Percentiles rank a stretch among this genome's conserved stretches.
These are phyloP conservation scores for Pyrenula massariospora DNA, from an alignment of 495 filamentous ascomycete genomes.

Conservation along the genomic window DNA sequence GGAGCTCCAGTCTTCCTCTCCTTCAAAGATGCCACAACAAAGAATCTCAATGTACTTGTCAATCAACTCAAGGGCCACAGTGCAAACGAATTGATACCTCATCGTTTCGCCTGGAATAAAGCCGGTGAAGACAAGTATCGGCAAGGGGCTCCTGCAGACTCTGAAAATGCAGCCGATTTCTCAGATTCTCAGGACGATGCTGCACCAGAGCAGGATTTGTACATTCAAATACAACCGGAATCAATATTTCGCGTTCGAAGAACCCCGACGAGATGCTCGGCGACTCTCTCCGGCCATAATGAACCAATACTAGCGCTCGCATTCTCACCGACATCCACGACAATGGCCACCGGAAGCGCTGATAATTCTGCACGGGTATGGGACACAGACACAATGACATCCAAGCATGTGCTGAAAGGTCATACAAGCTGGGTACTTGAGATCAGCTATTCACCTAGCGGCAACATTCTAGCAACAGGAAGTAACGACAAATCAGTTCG, in stretches of 20 bases:
- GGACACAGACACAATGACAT: constrained; percentile 92
- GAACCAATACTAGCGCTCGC: constrained; percentile 80
- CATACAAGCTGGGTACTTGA: constrained; percentile 90
- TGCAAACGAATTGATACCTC: constrained; percentile 69
- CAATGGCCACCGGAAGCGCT: constrained; percentile 81
- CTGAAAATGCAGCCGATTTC: constrained; percentile 6
- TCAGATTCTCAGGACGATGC: constrained; percentile 3
- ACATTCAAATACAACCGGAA: constrained; percentile 76
- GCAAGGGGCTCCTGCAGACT: constrained; percentile 17
- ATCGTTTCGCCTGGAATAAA: constrained; percentile 67
- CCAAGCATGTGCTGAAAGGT: constrained; percentile 78
- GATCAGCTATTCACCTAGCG: constrained; percentile 78
- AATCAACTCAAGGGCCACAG: constrained; percentile 80
- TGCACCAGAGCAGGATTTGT: constrained; percentile 30
- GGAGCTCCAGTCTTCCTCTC: constrained; percentile 68
- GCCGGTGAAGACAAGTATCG: constrained; percentile 34
- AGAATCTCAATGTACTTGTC: constrained; percentile 83
- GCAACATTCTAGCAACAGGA: constrained; percentile 72
- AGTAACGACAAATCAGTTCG: constrained; percentile 88
- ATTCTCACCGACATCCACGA: constrained; percentile 75
- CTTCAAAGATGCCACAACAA: constrained; percentile 73
- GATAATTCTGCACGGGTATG: constrained; percentile 89
- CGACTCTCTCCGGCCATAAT: constrained; percentile 81
- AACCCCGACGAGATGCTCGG: constrained; percentile 79
- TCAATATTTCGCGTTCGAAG: constrained; percentile 82